phyloP scores from a whole-genome alignment of 2,329 filamentous ascomycete genomes.

The Ascochyta lentis region DNA sequence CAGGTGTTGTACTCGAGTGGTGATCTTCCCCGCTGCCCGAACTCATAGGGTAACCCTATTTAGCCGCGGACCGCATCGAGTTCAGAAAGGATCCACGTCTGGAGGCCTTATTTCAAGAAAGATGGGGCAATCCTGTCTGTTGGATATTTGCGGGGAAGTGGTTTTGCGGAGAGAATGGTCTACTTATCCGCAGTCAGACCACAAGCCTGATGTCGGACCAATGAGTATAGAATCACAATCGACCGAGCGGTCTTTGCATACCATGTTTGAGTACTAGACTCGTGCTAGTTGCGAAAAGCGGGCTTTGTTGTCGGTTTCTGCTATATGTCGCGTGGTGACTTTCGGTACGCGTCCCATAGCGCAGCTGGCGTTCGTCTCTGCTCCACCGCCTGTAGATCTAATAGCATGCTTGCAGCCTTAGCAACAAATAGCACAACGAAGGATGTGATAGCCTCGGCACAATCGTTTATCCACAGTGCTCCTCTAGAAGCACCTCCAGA shows the following conservation, averaged over 20 bases:
- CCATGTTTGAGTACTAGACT: neutral
- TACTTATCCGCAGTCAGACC: neutral
- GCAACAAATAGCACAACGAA: constrained; percentile 8
- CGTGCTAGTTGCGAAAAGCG: neutral
- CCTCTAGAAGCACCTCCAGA: neutral
- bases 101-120: constrained; percentile 1
- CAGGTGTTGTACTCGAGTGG: neutral
- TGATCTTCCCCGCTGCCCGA: constrained; percentile 11
- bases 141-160: constrained; percentile 2
- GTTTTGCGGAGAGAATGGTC: neutral
- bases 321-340: neutral
- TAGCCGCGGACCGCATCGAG: constrained; percentile 16
- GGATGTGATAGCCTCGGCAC: constrained; percentile 6
- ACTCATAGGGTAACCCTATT: neutral
- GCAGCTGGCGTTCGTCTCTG: constrained; percentile 15
- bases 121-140: neutral
- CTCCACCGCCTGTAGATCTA: constrained; percentile 13
- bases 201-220: neutral
- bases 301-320: neutral
- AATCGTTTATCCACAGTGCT: neutral
- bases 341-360: constrained; percentile 14
- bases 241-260: constrained; percentile 9
- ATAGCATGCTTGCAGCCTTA: neutral
- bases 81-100: constrained; percentile 1
- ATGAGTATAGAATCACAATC: neutral